phyloP scores from a whole-genome alignment of 306 rosid genomes.

The Comarum palustre region DNA sequence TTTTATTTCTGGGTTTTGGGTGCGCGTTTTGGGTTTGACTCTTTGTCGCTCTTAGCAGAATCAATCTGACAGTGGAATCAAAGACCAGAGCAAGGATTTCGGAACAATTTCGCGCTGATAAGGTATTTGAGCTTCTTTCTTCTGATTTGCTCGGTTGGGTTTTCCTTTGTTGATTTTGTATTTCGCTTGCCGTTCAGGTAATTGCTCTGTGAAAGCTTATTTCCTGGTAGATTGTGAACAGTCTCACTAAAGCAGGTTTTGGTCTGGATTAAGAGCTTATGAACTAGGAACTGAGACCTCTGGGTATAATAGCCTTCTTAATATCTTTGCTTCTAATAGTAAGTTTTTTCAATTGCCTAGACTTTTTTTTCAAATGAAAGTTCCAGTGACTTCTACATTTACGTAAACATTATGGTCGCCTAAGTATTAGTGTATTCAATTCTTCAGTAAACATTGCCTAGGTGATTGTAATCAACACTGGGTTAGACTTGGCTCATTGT shows the following conservation, averaged over 20 bases:
- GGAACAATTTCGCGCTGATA: too few species aligned
- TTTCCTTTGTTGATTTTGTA: too few species aligned
- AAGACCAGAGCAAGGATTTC: too few species aligned
- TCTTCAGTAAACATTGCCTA: not conserved
- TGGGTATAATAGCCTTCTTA: not conserved
- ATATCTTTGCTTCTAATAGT: not conserved
- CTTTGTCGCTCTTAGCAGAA: too few species aligned
- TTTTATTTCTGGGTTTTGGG: too few species aligned
- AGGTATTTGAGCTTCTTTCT: too few species aligned
- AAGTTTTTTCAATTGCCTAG: not conserved
- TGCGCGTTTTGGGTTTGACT: too few species aligned
- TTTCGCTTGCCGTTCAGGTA: too few species aligned
- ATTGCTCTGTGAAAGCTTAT: too few species aligned
- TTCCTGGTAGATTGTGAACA: not conserved
- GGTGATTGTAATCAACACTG: not conserved
- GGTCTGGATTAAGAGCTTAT: slow-evolving; percentile 2
- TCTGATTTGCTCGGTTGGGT: too few species aligned
- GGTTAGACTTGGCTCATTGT: slow-evolving; percentile 1
- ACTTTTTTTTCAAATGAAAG: not conserved
- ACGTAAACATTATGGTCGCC: not conserved
- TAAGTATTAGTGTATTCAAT: not conserved
- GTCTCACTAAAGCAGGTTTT: not conserved
- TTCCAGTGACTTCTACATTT: not conserved
- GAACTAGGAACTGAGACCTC: not conserved
- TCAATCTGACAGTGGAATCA: too few species aligned